A percentile compares a stretch with the other conserved stretches of the same genome.
Evolutionary conservation across 2,329 filamentous ascomycete genomes (phyloP).

Genomic region (Colletotrichum sp.): DNA sequence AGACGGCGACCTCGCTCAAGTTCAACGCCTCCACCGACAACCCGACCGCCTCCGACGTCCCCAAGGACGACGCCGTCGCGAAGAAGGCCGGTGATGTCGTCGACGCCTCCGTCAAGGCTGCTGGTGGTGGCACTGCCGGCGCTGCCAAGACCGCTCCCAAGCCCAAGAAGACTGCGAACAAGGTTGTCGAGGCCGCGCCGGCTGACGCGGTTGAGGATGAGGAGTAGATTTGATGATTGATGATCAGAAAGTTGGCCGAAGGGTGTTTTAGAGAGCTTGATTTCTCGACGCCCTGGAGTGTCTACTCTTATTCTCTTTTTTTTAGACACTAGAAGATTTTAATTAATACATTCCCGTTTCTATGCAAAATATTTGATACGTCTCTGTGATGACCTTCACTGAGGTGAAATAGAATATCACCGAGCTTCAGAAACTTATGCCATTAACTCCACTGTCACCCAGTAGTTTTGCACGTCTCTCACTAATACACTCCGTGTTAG

Average conservation of each 20-base stretch:
- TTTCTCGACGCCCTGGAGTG: neutral
- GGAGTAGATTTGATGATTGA: neutral
- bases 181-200: constrained; percentile 29
- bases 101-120: neutral
- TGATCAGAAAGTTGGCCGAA: neutral
- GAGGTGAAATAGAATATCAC: neutral
- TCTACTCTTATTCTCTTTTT: neutral
- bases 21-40: constrained; percentile 21
- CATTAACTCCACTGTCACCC: accelerated
- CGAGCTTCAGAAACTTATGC: neutral
- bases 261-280: neutral
- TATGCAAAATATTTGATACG: neutral
- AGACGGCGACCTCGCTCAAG: constrained; percentile 39
- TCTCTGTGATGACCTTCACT: neutral
- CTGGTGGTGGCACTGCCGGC: neutral
- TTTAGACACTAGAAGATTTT: neutral
- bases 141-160: neutral
- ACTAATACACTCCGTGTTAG: neutral
- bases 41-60: constrained; percentile 4
- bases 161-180: neutral
- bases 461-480: neutral
- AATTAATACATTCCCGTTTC: neutral
- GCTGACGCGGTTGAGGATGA: constrained; percentile 34
- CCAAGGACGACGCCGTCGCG: constrained; percentile 5
- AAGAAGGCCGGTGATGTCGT: constrained; percentile 4